Percentiles rank a stretch among this genome's conserved stretches.
These are phyloP conservation scores for Breviolum minutum DNA, from an alignment of 73 alveolate species.

Conservation along the genomic window DNA sequence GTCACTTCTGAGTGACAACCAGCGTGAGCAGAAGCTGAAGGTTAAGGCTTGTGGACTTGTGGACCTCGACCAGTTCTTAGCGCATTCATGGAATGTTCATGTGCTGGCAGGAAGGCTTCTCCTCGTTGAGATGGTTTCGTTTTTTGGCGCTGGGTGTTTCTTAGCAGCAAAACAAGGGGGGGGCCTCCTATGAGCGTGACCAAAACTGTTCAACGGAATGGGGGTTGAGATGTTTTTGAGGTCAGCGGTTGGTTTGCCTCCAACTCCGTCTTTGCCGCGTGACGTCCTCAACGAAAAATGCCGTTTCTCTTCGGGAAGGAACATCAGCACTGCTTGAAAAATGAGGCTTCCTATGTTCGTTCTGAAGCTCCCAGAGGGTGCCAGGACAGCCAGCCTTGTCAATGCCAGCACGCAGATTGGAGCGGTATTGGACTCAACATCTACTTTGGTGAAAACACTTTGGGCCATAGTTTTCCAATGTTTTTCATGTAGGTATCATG, in stretches of 20 bases:
- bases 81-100: neutral
- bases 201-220: too few relatives aligned
- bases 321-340: neutral
- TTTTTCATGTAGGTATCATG: neutral
- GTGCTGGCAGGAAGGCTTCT: conserved; percentile 13
- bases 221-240: neutral
- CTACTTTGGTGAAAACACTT: neutral
- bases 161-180: neutral
- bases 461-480: neutral
- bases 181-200: too few relatives aligned
- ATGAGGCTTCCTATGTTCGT: conserved; percentile 56
- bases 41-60: neutral
- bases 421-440: conserved; percentile 7
- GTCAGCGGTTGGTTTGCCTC: conserved; percentile 76
- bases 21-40: conserved; percentile 36
- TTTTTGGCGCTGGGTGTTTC: conserved; percentile 32
- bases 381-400: conserved; percentile 65
- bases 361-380: conserved; percentile 49
- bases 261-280: conserved; percentile 53
- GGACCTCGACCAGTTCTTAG: neutral
- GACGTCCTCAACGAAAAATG: neutral
- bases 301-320: too few relatives aligned
- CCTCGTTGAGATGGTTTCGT: conserved; percentile 3
- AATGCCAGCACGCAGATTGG: conserved; percentile 67
- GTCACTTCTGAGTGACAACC: conserved; percentile 39